Percentiles rank a stretch among this genome's conserved stretches.
These are phyloP conservation scores for Arthrobotrys pseudoclavata DNA, from an alignment of 2,329 filamentous ascomycete genomes.

Conservation along the genomic window DNA sequence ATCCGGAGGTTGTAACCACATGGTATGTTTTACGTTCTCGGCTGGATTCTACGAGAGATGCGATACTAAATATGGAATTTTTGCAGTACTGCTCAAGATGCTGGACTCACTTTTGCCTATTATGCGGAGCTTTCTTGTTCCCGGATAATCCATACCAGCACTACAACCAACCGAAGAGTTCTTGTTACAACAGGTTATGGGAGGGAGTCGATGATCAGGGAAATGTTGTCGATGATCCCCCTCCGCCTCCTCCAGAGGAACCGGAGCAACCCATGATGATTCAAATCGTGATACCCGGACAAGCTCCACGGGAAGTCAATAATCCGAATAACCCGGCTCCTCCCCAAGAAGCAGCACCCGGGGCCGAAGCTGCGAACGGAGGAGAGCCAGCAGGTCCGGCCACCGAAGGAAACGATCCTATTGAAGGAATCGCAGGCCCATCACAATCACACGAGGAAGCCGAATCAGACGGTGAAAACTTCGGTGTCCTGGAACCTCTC, in stretches of 20 bases:
- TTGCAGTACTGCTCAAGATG: constrained; percentile 70
- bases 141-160: constrained; percentile 86
- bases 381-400: constrained; percentile 67
- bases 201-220: constrained; percentile 87
- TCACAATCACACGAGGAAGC: constrained; percentile 3
- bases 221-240: constrained; percentile 60
- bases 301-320: constrained; percentile 64
- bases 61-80: neutral
- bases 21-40: constrained; percentile 79
- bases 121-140: constrained; percentile 89
- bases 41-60: neutral
- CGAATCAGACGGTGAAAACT: neutral
- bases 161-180: constrained; percentile 79
- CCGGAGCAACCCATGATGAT: constrained; percentile 56
- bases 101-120: constrained; percentile 92
- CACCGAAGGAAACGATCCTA: constrained; percentile 41
- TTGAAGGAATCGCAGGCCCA: neutral
- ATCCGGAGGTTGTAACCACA: constrained; percentile 94
- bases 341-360: constrained; percentile 78
- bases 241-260: constrained; percentile 70
- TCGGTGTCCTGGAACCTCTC: constrained; percentile 27
- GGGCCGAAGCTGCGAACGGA: constrained; percentile 65
- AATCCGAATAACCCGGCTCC: constrained; percentile 75
- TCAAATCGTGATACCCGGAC: constrained; percentile 56
- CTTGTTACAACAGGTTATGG: constrained; percentile 89